Evolutionary conservation across 2,329 filamentous ascomycete genomes (phyloP).

Genomic region (Fusarium sp.): DNA sequence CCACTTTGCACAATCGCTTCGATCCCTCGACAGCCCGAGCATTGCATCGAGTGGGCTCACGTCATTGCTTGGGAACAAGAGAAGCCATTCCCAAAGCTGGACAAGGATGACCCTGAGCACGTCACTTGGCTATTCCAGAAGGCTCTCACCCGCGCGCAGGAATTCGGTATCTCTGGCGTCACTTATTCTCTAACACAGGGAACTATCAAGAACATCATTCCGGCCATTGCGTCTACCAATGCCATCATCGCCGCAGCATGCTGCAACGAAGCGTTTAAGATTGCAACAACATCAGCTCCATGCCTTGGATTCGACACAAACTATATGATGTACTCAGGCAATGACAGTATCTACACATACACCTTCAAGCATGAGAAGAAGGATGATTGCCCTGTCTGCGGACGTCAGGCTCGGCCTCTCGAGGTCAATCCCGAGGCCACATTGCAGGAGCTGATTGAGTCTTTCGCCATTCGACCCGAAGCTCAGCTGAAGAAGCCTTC

Average conservation of each 20-base stretch:
- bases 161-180: constrained; percentile 93
- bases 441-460: constrained; percentile 87
- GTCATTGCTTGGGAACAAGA: constrained; percentile 96
- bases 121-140: constrained; percentile 97
- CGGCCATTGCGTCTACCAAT: constrained; percentile 97
- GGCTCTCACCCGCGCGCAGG: constrained; percentile 82
- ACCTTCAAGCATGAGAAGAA: constrained; percentile 97
- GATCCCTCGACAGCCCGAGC: constrained; percentile 95
- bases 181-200: constrained; percentile 97
- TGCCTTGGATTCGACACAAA: constrained; percentile 84
- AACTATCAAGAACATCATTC: constrained; percentile 99
- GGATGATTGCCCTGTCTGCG: constrained; percentile 94
- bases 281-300: constrained; percentile 86
- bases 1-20: constrained; percentile 96
- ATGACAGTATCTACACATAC: constrained; percentile 96
- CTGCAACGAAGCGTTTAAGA: constrained; percentile 97
- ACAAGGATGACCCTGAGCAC: constrained; percentile 97
- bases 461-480: constrained; percentile 85
- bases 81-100: constrained; percentile 85
- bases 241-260: constrained; percentile 96
- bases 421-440: constrained; percentile 79
- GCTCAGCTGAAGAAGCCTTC: constrained; percentile 95
- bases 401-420: constrained; percentile 83
- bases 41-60: constrained; percentile 99
- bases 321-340: constrained; percentile 99